Base-by-base conservation (phyloP, 75 land plant genomes). In the Larix kaempferi region DNA sequence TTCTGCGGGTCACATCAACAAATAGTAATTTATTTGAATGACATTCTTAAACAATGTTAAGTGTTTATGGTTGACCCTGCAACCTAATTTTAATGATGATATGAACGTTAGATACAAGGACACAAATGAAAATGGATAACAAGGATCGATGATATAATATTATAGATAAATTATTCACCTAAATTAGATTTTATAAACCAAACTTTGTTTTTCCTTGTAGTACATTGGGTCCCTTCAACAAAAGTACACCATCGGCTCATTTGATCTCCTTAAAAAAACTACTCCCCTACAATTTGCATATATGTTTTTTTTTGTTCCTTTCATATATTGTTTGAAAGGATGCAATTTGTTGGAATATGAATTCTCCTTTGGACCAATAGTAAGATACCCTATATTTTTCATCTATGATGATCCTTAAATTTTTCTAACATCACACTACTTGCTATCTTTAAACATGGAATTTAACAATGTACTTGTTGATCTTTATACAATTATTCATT, bases 241-340 rank as follows among this genome's bases (percentile, higher is more conserved):
- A 80, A 94, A 94, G 78, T 89, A 92, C 78, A 83, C 82, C 19
- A 80, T 90, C 59, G 89, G 91, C 23, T 94, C 97, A 55, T 94
- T 94, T 80, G 94, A 94, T 74, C 76, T 94, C 62, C 79, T 94
- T 73, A 92, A 92, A 79, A 92, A 94, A 78, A 94, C 94, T 17
- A 92, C 97, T 29, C 95, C 97, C 8, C 87, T 94, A 44, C 97
- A 94, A 75, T 92, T 90, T 56, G 77, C 82, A 15, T 94, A 92
- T 55, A 89, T 92, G 13, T 63, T 94, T 13, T 13, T 88, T 39
- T 67, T 90, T 22, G 97, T 92, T 13, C 94, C 97, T 10, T 83
- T 88, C 60, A 65, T 88, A 6, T 92, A 84, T 82, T 78, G 27
- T 41, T 81, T 94, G 21, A 84, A 52, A 76, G 97, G 88, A 2